These are phyloP conservation scores for Chamaecyparis obtusa DNA, from an alignment of 75 land plant genomes.

Conservation along the genomic window DNA sequence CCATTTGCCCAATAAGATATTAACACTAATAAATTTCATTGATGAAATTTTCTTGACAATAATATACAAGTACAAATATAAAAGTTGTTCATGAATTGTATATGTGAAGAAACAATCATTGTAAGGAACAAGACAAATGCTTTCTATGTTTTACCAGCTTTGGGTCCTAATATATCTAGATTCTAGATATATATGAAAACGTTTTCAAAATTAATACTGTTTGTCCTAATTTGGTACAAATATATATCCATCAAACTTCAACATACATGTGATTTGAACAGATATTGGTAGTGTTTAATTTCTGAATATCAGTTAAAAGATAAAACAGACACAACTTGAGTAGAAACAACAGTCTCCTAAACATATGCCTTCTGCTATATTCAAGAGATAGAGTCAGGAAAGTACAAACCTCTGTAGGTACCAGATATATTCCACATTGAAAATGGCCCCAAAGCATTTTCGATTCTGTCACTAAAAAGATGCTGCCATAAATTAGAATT, in stretches of 20 bases:
- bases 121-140: background rate
- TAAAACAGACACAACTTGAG: too few species aligned
- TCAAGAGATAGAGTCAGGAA: background rate
- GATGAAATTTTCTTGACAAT: background rate
- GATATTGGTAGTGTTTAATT: background rate
- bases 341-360: too few species aligned
- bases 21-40: background rate
- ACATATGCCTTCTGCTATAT: background rate
- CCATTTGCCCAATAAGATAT: background rate
- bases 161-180: background rate
- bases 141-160: background rate
- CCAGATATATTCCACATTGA: slow-evolving; percentile 88
- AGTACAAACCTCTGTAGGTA: slow-evolving; percentile 79
- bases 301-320: too few species aligned
- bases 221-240: background rate
- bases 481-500: slow-evolving; percentile 18
- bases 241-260: background rate
- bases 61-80: background rate
- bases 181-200: background rate
- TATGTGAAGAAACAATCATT: background rate
- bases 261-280: background rate
- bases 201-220: background rate
- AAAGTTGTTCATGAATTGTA: background rate
- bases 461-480: slow-evolving; percentile 40
- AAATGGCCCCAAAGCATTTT: slow-evolving; percentile 60